Evolutionary conservation across 2,329 filamentous ascomycete species (phyloP), one percentile per base, ranked within the genome.

Genomic region (Conoideocrella luteorostrata): DNA sequence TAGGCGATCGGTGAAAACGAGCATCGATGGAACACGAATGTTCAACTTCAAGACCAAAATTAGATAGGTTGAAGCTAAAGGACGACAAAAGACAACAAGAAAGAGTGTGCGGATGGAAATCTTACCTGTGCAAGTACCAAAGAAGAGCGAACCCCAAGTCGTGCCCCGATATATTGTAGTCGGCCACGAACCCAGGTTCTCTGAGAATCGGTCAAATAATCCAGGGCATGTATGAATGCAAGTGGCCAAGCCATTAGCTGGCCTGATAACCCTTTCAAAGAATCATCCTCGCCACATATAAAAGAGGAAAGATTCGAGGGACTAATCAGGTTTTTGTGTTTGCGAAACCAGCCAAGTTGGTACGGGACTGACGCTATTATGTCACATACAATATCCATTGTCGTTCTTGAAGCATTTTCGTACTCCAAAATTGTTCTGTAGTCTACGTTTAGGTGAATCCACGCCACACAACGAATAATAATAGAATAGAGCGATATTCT

Each of bases 361-460:
- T 74, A 82, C 0, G 79, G 79, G 13, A 81, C 71, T 2, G 72
- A 75, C 2, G 78, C 75, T 41, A 82, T 69, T 29, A 82, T 72
- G 50, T 82, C 78, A 3, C 70, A 69, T 48, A 82, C 77, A 42
- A 67, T 68, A 36, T 77, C 72, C 30, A 67, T 66, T 41, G 70
- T 78, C 2, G 67, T 67, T 30, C 72, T 62, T 13, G 72, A 69
- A 5, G 75, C 73, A 1, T 71, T 70, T 9, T 75, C 75, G 50
- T 82, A 82, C 57, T 82, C 76, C n/a, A 76, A 71, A 5, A 78
- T 82, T 1, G 77, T 81, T 33, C 78, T 68, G 54, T 81, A 82
- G 58, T 83, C 78, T 7, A 77, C 69, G 0, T 78, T 78, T 7
- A 71, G 66, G 56, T 74, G 77, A 21, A 77, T 65, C 77, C 78